Evolutionary conservation across 257 asterid species (phyloP), one percentile per base, ranked within the genome.

Genomic region (Hygrophila difformis): DNA sequence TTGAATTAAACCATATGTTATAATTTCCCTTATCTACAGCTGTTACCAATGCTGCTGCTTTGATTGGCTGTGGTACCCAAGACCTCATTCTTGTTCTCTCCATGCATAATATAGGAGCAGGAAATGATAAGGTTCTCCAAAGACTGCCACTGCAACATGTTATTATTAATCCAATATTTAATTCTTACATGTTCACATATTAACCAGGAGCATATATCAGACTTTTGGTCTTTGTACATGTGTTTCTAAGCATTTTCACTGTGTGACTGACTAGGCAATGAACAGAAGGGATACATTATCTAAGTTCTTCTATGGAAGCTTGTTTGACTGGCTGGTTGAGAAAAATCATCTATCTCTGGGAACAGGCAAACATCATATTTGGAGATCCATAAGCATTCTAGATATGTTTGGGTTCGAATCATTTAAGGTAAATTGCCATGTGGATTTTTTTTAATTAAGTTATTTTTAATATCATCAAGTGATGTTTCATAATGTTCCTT

Each of bases 391-490:
- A 68, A 78, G 87, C 72, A 80, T 91, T 68, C 52, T 91, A 49
- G 99, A 86, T 70, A 78, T 82, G 53, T 87, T 73, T 55, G 99
- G 96, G 24, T 91, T 86, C 60, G 96, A 86, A 57, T 82, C 93
- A 13, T 76, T 76, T 42, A 48, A 82, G 96, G 99, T 91, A 72
- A 60, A 33, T 4, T 29, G 39, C 42, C 24, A 3, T 44, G 21
- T 43, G 4, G 41, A 15, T 33, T 38, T 18, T 12, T 47, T 18
- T n/a, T n/a, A n/a, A n/a, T n/a, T n/a, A 35, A 34, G 49, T 39
- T 46, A 18, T 39, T 28, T 26, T 47, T 12, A n/a, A n/a, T n/a
- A n/a, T n/a, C n/a, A n/a, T n/a, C n/a, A n/a, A n/a, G n/a, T n/a
- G n/a, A n/a, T n/a, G n/a, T n/a, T n/a, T n/a, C n/a, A n/a, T n/a